Evolutionary conservation across 306 rosid genomes (phyloP), one percentile per base, ranked within the genome.

Genomic region (Hylodesmum podocarpum): DNA sequence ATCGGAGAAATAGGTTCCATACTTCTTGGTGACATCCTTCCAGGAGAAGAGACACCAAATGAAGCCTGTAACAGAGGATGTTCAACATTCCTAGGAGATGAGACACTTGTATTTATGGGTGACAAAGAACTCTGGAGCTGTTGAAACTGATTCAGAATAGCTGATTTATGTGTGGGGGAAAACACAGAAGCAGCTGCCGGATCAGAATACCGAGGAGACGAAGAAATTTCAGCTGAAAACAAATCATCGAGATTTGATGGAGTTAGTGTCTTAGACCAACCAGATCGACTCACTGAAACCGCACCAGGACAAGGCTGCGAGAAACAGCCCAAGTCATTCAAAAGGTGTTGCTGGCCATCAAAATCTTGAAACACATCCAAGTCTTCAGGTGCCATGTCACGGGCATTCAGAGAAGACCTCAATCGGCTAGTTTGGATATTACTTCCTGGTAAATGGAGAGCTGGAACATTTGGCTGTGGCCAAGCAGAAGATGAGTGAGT

Each of bases 381-480:
- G 58, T 84, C 87, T 12, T 83, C 92, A 9, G 81, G 89, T 10
- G 81, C 86, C 63, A 91, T 86, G 72, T 93, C 97, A 12, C 97
- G 84, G 11, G 98, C 98, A 83, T 84, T 84, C n/a, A 93, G 86
- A 28, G 98, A 93, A 59, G 95, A 88, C 78, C 97, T 88, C 86
- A 93, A 77, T 53, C 98, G 97, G 37, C 98, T 93, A 50, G 95
- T 88, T 78, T 93, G 98, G 66, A 88, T 79, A 78, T 85, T 88
- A 87, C 91, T 87, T 69, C 93, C 97, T 1, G 98, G 97, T 46
- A 91, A 90, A 83, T 88, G 93, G 76, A 93, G 91, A 21, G 97
- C 82, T 1, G 97, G 98, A 44, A 93, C 97, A 85, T 91, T 93
- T 44, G 97, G 93, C 82, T 85, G 96, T 5, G 90, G 88, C 98